Percentiles rank a stretch among this genome's conserved stretches.
phyloP scores from a whole-genome alignment of 805 yeast species.

The Kodamaea kaohsiungensis region DNA sequence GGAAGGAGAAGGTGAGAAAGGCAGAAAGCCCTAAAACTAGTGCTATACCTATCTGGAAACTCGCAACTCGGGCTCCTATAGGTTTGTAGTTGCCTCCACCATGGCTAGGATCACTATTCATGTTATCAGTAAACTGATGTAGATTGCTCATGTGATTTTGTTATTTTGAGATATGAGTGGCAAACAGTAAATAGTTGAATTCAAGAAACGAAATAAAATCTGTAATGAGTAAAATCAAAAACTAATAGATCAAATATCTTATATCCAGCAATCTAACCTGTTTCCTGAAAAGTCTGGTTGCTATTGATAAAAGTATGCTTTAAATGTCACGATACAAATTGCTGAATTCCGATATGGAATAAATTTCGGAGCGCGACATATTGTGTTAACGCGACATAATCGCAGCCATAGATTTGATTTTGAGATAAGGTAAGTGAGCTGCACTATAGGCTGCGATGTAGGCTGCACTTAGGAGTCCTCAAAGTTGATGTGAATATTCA shows the following conservation, averaged over 20 bases:
- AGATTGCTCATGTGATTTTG: neutral
- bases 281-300: too few relatives aligned
- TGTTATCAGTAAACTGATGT: neutral
- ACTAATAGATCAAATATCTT: too few relatives aligned
- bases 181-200: neutral
- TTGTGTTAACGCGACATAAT: neutral
- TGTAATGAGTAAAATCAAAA: too few relatives aligned
- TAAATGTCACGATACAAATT: neutral
- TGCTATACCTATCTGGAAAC: slow-evolving; percentile 77
- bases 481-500: too few relatives aligned
- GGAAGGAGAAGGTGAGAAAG: slow-evolving; percentile 63
- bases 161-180: neutral
- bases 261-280: too few relatives aligned
- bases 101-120: neutral
- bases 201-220: too few relatives aligned
- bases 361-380: neutral
- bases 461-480: too few relatives aligned
- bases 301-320: neutral
- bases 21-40: slow-evolving; percentile 66
- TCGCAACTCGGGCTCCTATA: slow-evolving; percentile 46
- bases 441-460: too few relatives aligned
- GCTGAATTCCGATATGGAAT: neutral
- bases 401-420: neutral
- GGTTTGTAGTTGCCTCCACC: slow-evolving; percentile 2
- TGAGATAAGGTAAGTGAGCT: neutral